These are phyloP conservation scores for Fremontodendron californicum DNA, from an alignment of 345 rosid species.

Conservation along the genomic window DNA sequence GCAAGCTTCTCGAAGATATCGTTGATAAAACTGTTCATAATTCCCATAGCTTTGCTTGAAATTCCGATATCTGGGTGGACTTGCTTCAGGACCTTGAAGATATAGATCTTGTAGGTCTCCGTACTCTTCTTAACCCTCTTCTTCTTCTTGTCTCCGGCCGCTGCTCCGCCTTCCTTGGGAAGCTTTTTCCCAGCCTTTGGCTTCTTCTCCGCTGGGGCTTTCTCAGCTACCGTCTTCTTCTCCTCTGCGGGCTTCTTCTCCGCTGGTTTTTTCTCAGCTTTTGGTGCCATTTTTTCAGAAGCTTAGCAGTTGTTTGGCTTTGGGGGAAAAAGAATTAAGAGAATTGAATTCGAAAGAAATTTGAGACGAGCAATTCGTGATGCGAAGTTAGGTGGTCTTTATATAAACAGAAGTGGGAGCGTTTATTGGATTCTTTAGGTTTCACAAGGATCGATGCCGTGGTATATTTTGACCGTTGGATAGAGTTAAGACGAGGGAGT, in stretches of 20 bases:
- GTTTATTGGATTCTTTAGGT: neutral
- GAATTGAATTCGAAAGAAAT: neutral
- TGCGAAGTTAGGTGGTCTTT: neutral
- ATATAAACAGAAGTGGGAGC: neutral
- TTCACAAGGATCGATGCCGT: slow-evolving; percentile 9
- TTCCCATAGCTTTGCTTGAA: slow-evolving; percentile 23
- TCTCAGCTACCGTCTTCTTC: slow-evolving; percentile 20
- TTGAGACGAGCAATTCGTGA: neutral
- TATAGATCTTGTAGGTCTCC: slow-evolving; percentile 21
- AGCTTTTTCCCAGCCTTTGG: slow-evolving; percentile 19
- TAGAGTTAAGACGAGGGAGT: neutral
- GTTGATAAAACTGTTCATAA: slow-evolving; percentile 21
- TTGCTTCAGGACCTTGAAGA: slow-evolving; percentile 21
- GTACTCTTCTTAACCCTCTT: slow-evolving; percentile 14
- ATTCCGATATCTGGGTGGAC: slow-evolving; percentile 21
- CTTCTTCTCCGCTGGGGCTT: slow-evolving; percentile 25
- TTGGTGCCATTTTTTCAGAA: slow-evolving; percentile 10
- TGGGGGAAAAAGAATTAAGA: too few species aligned
- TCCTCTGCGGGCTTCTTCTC: slow-evolving; percentile 22
- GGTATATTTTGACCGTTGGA: neutral
- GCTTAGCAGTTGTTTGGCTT: neutral
- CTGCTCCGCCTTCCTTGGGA: slow-evolving; percentile 20
- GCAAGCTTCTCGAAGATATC: slow-evolving; percentile 23
- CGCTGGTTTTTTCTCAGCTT: slow-evolving; percentile 20
- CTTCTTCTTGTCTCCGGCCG: slow-evolving; percentile 17